Conservation (phyloP, 1,284 basidiomycete genomes). For the Athelia sp. region DNA sequence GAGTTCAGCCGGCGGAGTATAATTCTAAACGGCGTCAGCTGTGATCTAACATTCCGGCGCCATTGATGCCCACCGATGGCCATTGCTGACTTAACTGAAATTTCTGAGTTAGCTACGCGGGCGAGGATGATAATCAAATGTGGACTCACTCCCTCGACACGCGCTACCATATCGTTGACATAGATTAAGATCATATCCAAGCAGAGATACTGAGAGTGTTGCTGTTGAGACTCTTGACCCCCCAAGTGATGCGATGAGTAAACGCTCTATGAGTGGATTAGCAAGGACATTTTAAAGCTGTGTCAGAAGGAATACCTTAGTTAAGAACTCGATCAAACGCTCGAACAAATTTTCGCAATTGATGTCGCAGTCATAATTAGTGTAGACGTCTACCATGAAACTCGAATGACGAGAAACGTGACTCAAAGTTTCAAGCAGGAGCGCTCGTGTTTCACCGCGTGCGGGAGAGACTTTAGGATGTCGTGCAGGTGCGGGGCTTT, state of each 20-base stretch:
- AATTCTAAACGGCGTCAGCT: slow-evolving; percentile 36
- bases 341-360: slow-evolving; percentile 98
- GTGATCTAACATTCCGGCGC: slow-evolving; percentile 2
- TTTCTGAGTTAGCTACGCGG: slow-evolving; percentile 2
- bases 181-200: slow-evolving; percentile 87
- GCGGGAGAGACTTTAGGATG: slow-evolving; percentile 62
- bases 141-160: slow-evolving; percentile 63
- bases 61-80: slow-evolving; percentile 45
- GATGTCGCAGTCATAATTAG: slow-evolving; percentile 96
- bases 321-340: slow-evolving; percentile 85
- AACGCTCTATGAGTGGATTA: slow-evolving; percentile 51
- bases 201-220: slow-evolving; percentile 82
- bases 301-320: slow-evolving; percentile 47
- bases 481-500: slow-evolving; percentile 48
- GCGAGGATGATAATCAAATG: not conserved
- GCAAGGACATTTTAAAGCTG: not conserved
- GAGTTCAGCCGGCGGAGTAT: slow-evolving; percentile 54
- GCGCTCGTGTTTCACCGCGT: slow-evolving; percentile 84
- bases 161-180: slow-evolving; percentile 83
- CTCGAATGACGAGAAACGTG: slow-evolving; percentile 78
- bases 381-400: slow-evolving; percentile 94
- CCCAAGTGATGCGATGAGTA: slow-evolving; percentile 62
- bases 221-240: slow-evolving; percentile 64
- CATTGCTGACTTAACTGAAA: slow-evolving; percentile 43
- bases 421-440: slow-evolving; percentile 86